Evolutionary conservation across 176 grass and related monocot species (phyloP).

Genomic region (Luzula sylvatica): DNA sequence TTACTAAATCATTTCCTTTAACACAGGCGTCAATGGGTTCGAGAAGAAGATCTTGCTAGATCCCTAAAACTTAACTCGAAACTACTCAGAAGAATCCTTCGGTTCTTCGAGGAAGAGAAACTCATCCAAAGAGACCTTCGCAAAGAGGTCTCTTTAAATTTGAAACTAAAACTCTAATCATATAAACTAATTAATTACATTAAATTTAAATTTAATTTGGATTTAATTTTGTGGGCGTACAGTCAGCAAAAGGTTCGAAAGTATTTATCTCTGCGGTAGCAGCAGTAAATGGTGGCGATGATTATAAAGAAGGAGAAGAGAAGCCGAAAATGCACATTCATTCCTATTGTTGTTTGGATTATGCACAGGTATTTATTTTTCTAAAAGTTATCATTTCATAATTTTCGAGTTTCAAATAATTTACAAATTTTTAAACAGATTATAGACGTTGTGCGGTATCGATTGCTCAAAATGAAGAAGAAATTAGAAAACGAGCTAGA

Average conservation of each 20-base stretch:
- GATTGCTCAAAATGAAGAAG: slow-evolving; percentile 96
- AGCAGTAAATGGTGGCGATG: slow-evolving; percentile 34
- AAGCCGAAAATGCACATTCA: slow-evolving; percentile 91
- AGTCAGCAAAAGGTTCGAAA: slow-evolving; percentile 87
- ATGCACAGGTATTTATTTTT: slow-evolving; percentile 90
- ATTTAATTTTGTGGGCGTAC: too few species aligned
- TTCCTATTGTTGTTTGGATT: slow-evolving; percentile 97
- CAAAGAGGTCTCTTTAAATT: too few species aligned
- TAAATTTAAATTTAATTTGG: not conserved
- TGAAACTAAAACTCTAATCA: too few species aligned
- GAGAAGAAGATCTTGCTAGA: slow-evolving; percentile 96
- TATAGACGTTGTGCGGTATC: slow-evolving; percentile 80
- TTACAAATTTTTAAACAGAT: too few species aligned
- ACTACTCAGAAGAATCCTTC: slow-evolving; percentile 65
- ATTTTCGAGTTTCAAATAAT: too few species aligned
- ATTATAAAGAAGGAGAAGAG: slow-evolving; percentile 73
- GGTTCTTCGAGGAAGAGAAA: slow-evolving; percentile 98
- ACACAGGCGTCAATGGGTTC: slow-evolving; percentile 73
- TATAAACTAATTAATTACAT: slow-evolving; percentile 6
- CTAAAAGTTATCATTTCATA: too few species aligned
- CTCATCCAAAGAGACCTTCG: slow-evolving; percentile 80
- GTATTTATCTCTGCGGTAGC: slow-evolving; percentile 52
- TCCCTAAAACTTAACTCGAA: slow-evolving; percentile 79
- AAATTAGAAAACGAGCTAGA: slow-evolving; percentile 94
- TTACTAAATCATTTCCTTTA: slow-evolving; percentile 12